A percentile compares a stretch with the other conserved stretches of the same genome.
Evolutionary conservation across 768 basidiomycete species (phyloP).

Genomic region (Tylopilus balloui): DNA sequence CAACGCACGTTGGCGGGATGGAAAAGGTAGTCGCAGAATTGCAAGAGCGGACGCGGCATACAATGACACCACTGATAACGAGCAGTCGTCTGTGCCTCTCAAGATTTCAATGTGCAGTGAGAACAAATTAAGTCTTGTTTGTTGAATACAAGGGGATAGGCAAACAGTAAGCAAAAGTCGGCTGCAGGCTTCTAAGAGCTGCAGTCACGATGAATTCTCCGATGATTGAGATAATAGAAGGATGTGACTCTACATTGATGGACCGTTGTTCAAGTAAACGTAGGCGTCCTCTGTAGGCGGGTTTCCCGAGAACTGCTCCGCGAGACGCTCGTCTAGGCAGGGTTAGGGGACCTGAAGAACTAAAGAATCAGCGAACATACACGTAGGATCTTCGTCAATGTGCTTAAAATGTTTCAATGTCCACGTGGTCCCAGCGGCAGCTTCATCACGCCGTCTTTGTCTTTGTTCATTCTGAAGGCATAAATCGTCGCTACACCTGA

Average conservation of each 20-base stretch:
- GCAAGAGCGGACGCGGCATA: slow-evolving; percentile 27
- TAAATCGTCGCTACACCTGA: not conserved
- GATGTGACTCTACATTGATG: slow-evolving; percentile 21
- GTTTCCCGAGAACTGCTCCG: slow-evolving; percentile 51
- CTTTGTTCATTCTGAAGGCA: slow-evolving; percentile 79
- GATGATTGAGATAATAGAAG: not conserved
- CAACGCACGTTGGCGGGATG: slow-evolving; percentile 76
- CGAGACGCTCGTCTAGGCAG: slow-evolving; percentile 56
- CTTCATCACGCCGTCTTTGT: slow-evolving; percentile 81
- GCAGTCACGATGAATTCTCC: slow-evolving; percentile 4
- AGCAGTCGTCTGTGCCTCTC: not conserved
- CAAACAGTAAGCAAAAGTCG: slow-evolving; percentile 15
- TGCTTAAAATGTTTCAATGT: slow-evolving; percentile 71
- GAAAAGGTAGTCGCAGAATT: slow-evolving; percentile 51
- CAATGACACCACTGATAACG: not conserved
- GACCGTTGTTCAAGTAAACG: slow-evolving; percentile 57
- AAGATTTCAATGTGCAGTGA: not conserved
- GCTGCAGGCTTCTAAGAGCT: slow-evolving; percentile 9
- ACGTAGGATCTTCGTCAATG: slow-evolving; percentile 66
- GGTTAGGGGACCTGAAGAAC: not conserved
- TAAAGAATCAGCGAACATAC: slow-evolving; percentile 39
- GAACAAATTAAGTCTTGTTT: slow-evolving; percentile 12
- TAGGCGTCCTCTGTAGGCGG: slow-evolving; percentile 78
- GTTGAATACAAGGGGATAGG: slow-evolving; percentile 12
- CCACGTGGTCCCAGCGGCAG: slow-evolving; percentile 68